Conservation (phyloP, 768 basidiomycete species). For the Psilocybe sp. region DNA sequence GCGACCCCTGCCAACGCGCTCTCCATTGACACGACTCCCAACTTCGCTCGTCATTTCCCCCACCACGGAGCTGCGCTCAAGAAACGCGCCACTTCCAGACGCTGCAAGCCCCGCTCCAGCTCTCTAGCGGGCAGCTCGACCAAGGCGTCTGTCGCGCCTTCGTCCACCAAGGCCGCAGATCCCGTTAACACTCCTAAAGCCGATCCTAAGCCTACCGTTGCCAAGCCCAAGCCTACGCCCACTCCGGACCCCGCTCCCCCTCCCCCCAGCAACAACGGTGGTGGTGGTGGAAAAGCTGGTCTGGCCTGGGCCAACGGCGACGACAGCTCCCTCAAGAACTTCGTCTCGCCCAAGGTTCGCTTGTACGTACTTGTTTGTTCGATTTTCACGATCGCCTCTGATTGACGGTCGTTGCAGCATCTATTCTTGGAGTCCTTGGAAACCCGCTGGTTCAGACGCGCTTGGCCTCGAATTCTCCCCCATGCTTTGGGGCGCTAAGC, state of each 20-base stretch:
- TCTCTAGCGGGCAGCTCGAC: constrained; percentile 9
- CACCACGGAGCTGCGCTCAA: constrained; percentile 51
- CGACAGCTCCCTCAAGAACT: constrained; percentile 46
- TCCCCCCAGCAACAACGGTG: constrained; percentile 11
- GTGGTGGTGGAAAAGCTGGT: constrained; percentile 49
- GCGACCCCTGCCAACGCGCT: constrained; percentile 52
- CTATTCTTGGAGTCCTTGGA: constrained; percentile 67
- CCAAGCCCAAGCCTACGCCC: constrained; percentile 13
- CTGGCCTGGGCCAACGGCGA: constrained; percentile 67
- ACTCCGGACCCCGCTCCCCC: constrained; percentile 7
- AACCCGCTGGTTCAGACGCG: constrained; percentile 34
- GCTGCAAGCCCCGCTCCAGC: constrained; percentile 56
- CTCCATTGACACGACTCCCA: constrained; percentile 33
- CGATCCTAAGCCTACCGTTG: constrained; percentile 10
- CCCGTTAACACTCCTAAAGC: constrained; percentile 16
- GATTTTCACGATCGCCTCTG: neutral
- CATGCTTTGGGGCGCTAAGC: constrained; percentile 69
- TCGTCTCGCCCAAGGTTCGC: constrained; percentile 40
- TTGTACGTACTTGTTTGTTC: constrained; percentile 30
- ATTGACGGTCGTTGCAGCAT: constrained; percentile 28
- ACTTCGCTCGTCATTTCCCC: constrained; percentile 41
- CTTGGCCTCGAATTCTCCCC: constrained; percentile 55
- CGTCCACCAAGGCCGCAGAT: constrained; percentile 9
- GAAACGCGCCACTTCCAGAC: constrained; percentile 45
- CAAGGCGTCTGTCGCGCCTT: neutral